phyloP scores from a whole-genome alignment of 164 flowering plant species.

The Dillenia turbinata region DNA sequence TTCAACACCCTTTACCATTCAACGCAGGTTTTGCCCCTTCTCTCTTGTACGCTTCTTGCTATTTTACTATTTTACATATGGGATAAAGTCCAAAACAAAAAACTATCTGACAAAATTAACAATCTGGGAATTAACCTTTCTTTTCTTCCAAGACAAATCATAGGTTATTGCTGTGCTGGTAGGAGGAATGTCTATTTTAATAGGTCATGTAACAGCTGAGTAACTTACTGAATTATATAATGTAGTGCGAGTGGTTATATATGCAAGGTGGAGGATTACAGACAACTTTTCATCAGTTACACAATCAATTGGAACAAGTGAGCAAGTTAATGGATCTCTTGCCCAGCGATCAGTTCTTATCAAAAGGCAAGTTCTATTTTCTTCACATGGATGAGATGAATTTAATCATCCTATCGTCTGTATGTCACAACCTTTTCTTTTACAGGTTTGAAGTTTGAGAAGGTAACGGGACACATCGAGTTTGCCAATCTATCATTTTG shows the following conservation, averaged over 20 bases:
- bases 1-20: constrained; percentile 88
- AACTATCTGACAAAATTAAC: no score
- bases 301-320: constrained; percentile 41
- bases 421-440: constrained; percentile 1
- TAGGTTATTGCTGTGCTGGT: constrained; percentile 86
- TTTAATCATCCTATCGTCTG: not conserved
- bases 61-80: no score
- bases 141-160: not conserved
- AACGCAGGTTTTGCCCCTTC: constrained; percentile 48
- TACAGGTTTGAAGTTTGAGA: constrained; percentile 64
- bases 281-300: constrained; percentile 80
- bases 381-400: no score
- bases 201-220: constrained; percentile 81
- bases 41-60: no score
- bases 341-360: constrained; percentile 68
- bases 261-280: constrained; percentile 94
- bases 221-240: constrained; percentile 83
- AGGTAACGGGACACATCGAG: no score
- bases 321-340: constrained; percentile 61
- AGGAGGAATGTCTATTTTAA: constrained; percentile 78
- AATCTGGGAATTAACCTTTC: no score
- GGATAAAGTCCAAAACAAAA: no score
- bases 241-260: constrained; percentile 95
- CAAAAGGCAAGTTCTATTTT: constrained; percentile 45
- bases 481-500: constrained; percentile 51